These are phyloP conservation scores for Kwoniella mangroviensis DNA, from an alignment of 768 basidiomycete species.

Conservation along the genomic window DNA sequence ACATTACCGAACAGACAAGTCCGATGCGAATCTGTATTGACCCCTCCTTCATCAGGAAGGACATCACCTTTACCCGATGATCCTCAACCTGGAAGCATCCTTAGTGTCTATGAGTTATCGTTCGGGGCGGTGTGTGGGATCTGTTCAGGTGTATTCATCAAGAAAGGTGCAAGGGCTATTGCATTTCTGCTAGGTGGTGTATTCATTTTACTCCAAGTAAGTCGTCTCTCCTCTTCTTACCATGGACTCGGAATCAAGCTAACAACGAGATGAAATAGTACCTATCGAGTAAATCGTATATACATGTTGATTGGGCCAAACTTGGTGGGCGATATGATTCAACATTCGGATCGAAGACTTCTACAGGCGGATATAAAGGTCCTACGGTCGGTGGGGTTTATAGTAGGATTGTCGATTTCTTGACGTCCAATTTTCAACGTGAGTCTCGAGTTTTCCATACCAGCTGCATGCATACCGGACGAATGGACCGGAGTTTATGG, in stretches of 20 bases:
- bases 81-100: constrained; percentile 63
- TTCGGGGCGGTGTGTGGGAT: constrained; percentile 89
- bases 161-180: constrained; percentile 83
- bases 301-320: constrained; percentile 80
- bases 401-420: constrained; percentile 68
- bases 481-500: background rate
- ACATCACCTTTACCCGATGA: constrained; percentile 4
- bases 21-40: constrained; percentile 18
- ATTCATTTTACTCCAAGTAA: constrained; percentile 87
- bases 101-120: constrained; percentile 78
- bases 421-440: constrained; percentile 91
- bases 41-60: constrained; percentile 1
- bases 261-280: constrained; percentile 64
- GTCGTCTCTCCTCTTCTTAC: constrained; percentile 28
- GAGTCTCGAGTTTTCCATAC: constrained; percentile 23
- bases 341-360: constrained; percentile 67
- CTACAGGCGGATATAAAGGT: constrained; percentile 63
- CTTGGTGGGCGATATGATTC: constrained; percentile 72
- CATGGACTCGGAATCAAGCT: too few relatives aligned
- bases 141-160: constrained; percentile 89
- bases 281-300: constrained; percentile 70
- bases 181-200: constrained; percentile 88
- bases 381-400: constrained; percentile 71
- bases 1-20: constrained; percentile 13
- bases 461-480: background rate